Base-by-base conservation (phyloP, 1,284 basidiomycete species). In the Microbotryum lychnidis-dioicae region DNA sequence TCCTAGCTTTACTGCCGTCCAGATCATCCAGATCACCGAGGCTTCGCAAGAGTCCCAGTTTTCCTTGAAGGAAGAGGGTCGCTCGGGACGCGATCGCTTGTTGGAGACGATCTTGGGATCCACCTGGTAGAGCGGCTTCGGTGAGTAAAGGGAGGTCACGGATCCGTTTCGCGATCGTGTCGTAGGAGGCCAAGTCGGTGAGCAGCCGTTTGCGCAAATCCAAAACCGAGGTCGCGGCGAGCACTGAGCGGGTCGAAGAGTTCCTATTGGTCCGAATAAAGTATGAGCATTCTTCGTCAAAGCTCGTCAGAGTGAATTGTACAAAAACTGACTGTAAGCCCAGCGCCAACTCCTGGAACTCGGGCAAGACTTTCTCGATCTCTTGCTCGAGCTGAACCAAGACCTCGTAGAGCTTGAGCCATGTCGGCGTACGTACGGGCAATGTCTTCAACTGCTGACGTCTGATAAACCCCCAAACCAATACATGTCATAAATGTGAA, bases 111-210 rank as follows among this genome's bases (percentile, higher is more conserved):
- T 89, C 86, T 73, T 94, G 90, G 14, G 87, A 87, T 61, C 84
- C 84, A 2, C 84, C 85, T 2, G 79, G 76, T 2, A 79, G 79
- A 27, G 78, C 84, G 50, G 25, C 56, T 25, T 46, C 47, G 20
- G 57, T 49, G 6, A 68, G 53, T 42, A 42, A 42, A 0, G 87
- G 86, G 23, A 94, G 76, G 63, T 78, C 80, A 56, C 84, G 82
- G 69, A 97, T 89, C 42, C 86, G 84, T 73, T 93, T 94, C 0
- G 91, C 83, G 6, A 97, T 77, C 50, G 84, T 82, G 71, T 98
- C 94, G 75, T 97, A 97, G 57, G 65, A 75, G 49, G 68, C 72
- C 65, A 69, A 70, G 68, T 50, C 64, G 51, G 65, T 71, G 56
- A 74, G 53, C 54, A 75, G 25, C 3, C 55, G 66, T 50, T 71